Evolutionary conservation across 495 filamentous ascomycete species (phyloP).

Genomic region (Lichina pygmaea): DNA sequence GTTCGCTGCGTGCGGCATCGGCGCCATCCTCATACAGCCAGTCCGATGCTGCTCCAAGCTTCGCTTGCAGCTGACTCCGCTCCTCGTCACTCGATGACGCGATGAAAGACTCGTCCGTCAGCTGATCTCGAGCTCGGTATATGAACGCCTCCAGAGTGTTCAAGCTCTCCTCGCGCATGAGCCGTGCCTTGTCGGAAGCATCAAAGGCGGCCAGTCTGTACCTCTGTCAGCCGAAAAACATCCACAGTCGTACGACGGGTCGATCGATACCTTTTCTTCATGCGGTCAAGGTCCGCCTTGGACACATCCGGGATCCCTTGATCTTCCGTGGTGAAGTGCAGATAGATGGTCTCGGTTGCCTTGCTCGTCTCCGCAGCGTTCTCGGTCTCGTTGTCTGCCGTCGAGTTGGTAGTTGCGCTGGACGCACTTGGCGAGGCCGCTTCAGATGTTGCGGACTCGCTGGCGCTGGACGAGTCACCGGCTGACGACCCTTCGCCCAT

Average conservation of each 20-base stretch:
- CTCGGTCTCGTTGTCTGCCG: constrained; percentile 18
- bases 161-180: constrained; percentile 58
- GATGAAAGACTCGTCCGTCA: constrained; percentile 49
- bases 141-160: constrained; percentile 89
- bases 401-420: too few relatives aligned
- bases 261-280: constrained; percentile 23
- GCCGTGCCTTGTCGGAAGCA: constrained; percentile 48
- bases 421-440: constrained; percentile 12
- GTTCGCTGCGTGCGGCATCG: constrained; percentile 38
- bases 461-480: constrained; percentile 14
- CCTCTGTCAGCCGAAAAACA: not conserved
- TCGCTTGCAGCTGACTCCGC: constrained; percentile 30
- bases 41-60: constrained; percentile 40
- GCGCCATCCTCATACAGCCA: constrained; percentile 80
- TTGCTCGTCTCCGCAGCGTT: constrained; percentile 25
- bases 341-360: constrained; percentile 38
- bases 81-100: constrained; percentile 36
- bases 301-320: constrained; percentile 32
- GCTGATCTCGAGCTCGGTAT: constrained; percentile 61
- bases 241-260: not conserved
- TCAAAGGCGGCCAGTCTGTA: constrained; percentile 54
- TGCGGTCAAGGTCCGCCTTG: constrained; percentile 29
- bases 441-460: constrained; percentile 18
- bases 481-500: too few relatives aligned
- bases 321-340: constrained; percentile 33